Evolutionary conservation across 306 rosid genomes (phyloP), one percentile per base, ranked within the genome.

Genomic region (Quercus berberidifolia): DNA sequence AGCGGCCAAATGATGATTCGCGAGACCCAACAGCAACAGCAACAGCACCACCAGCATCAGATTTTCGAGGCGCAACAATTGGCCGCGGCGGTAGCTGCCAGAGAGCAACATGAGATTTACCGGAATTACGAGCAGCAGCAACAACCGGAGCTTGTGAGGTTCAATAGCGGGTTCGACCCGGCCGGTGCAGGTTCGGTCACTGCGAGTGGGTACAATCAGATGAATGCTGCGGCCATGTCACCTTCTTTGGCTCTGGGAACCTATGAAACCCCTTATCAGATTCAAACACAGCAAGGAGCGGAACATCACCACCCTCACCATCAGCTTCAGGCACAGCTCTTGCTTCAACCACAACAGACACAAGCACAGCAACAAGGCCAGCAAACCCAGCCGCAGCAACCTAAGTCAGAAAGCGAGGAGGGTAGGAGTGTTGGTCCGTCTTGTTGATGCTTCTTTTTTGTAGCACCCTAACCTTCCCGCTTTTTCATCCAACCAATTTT

Each of bases 211-310:
- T 88, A 89, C 75, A 82, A 77, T 77, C 91, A 85, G 59, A 86
- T 89, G 76, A 73, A 86, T 6, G 70, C 84, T 2, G 69, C 83
- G 18, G 88, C 73, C 9, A 75, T 90, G 76, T 85, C 90, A 9
- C 93, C 97, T 13, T 89, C 97, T 2, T 85, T 93, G 81, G 92
- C 98, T 74, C 82, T 92, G 72, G 96, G 94, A 0, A 70, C 87
- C 5, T 94, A 84, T 64, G 96, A 94, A 19, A 86, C 74, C 41
- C 62, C 83, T 73, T 92, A 80, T 57, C 90, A 79, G 76, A 85
- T 89, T 79, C 92, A 90, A 68, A 78, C 74, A 2, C 87, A 88
- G 38, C 83, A 85, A 30, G 46, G 46, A 38, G 75, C 70, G 8
- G 87, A 87, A 25, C 87, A 79, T 58, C 83, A 74, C 31, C 73